Base-by-base conservation (phyloP, 345 rosid species). In the Pugionium cornutum region DNA sequence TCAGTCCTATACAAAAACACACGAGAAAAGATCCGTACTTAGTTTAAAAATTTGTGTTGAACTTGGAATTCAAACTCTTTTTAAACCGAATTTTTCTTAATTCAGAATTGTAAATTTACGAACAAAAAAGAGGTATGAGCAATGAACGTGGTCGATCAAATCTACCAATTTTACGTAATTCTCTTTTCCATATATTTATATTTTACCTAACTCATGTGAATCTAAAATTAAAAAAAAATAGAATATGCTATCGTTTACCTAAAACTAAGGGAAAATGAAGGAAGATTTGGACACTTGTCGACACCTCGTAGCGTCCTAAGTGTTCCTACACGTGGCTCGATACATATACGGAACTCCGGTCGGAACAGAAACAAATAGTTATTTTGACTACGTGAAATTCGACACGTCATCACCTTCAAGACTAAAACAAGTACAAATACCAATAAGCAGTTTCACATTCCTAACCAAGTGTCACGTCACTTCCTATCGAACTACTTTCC, bases 401-500 rank as follows among this genome's bases (percentile, higher is more conserved):
- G 77, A 73, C 77, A 73, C 77, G 73, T 73, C 58, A 66, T n/a
- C 64, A 39, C 7, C 52, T 73, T 53, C 46, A 60, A 66, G 72
- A 66, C 67, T 66, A 6, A 9, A 64, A 60, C 44, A 36, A 49
- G 49, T 60, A 66, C 43, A 53, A 52, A 51, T 7, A 47, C 72
- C 67, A 18, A 18, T 18, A 18, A 18, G 18, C 18, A 18, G 0
- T 18, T 18, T 18, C 18, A 18, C 18, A 53, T 59, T 73, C 68
- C 77, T 66, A 66, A 66, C 53, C 53, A 59, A 66, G 72, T 66
- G 72, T 67, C 68, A 73, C 68, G 77, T 73, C 77, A 67, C 72
- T 66, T 67, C 77, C 25, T 51, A 58, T 54, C 63, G 26, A 53
- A 67, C 63, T 37, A 18, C 18, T 18, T 18, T 18, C 18, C 42